Conservation (phyloP, 495 filamentous ascomycete species). For the Neurospora sp. region DNA sequence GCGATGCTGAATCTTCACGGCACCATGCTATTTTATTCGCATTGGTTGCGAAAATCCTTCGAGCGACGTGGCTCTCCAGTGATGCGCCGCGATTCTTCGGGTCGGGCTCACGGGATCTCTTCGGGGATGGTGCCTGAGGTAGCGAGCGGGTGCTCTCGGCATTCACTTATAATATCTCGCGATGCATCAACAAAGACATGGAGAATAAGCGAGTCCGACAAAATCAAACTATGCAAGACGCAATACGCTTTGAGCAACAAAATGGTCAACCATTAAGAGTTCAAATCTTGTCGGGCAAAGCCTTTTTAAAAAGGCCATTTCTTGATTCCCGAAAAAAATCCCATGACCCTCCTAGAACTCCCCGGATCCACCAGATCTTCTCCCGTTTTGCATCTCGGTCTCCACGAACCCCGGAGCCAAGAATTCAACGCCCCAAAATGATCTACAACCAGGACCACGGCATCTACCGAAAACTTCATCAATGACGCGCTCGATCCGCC, state of each 20-base stretch:
- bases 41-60: too few species aligned
- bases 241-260: background rate
- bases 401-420: background rate
- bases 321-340: background rate
- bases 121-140: background rate
- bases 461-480: background rate
- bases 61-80: background rate
- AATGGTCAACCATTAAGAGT: too few species aligned
- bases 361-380: background rate
- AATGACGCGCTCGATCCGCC: background rate
- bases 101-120: background rate
- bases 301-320: background rate
- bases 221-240: background rate
- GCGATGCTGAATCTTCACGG: too few species aligned
- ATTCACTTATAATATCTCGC: background rate
- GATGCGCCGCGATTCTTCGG: background rate
- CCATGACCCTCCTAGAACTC: background rate
- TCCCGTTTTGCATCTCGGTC: background rate
- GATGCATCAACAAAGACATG: background rate
- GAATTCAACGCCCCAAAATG: background rate
- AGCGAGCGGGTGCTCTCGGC: background rate
- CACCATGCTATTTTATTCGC: too few species aligned
- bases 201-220: background rate
- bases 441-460: background rate
- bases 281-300: background rate